phyloP scores from a whole-genome alignment of 768 basidiomycete genomes.

The Auriscalpium vulgare region DNA sequence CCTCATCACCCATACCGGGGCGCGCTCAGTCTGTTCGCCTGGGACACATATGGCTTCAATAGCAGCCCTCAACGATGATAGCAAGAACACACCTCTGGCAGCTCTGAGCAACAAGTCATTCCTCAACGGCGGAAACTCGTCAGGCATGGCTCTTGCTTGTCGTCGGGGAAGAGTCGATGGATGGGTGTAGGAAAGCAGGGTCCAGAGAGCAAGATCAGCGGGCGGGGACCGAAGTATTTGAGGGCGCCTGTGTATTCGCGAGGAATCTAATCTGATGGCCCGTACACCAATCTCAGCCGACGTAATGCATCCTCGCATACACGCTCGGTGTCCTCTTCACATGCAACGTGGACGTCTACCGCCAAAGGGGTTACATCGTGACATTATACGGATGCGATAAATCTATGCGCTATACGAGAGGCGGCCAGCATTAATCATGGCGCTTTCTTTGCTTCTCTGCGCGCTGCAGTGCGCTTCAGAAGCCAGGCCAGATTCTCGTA shows the following conservation, averaged over 20 bases:
- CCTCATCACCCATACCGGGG: slow-evolving; percentile 98
- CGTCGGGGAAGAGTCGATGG: neutral
- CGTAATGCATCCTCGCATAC: neutral
- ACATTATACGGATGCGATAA: too few species aligned
- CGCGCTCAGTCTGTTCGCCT: slow-evolving; percentile 83
- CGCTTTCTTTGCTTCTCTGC: neutral
- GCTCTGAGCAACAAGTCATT: neutral
- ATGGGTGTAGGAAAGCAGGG: neutral
- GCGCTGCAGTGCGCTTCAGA: slow-evolving; percentile 22
- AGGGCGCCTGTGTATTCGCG: neutral
- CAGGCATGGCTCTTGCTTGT: neutral
- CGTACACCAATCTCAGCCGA: neutral
- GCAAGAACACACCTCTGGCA: neutral
- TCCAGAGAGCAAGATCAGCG: neutral
- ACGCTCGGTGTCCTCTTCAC: neutral
- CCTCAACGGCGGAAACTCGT: neutral
- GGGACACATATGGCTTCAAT: neutral
- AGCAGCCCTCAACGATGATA: neutral
- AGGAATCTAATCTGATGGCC: neutral
- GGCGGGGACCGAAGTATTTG: neutral
- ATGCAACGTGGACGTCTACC: too few species aligned
- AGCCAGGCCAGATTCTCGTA: slow-evolving; percentile 92
- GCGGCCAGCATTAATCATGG: too few species aligned
- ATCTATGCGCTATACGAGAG: too few species aligned
- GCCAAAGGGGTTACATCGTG: too few species aligned